Conservation (phyloP, 108 stramenopile genomes). For the Nitzschia putrida region DNA sequence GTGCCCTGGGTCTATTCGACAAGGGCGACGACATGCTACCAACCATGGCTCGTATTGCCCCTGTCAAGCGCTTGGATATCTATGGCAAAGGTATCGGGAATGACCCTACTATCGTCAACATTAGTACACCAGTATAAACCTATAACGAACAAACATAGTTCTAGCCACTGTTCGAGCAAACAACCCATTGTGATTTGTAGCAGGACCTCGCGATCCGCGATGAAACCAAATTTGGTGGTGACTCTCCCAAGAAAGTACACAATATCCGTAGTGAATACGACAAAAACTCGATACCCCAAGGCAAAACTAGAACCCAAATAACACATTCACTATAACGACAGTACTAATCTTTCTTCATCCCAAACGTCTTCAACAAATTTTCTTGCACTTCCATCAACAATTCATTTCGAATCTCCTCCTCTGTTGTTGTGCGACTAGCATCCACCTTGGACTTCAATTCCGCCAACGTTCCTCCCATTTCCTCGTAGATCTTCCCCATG, state of each 20-base stretch:
- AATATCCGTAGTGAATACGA: too few relatives aligned
- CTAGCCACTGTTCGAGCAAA: too few relatives aligned
- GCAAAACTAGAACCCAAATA: background rate
- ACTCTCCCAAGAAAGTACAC: too few relatives aligned
- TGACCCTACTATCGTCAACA: constrained; percentile 13
- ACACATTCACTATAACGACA: background rate
- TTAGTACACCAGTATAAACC: constrained; percentile 4
- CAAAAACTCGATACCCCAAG: too few relatives aligned
- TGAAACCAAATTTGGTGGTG: too few relatives aligned
- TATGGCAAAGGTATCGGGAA: constrained; percentile 33
- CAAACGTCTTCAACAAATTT: constrained; percentile 29
- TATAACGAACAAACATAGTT: too few relatives aligned
- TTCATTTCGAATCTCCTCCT: constrained; percentile 36
- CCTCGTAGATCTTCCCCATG: constrained; percentile 32
- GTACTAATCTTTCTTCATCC: constrained; percentile 10
- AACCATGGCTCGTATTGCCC: constrained; percentile 33
- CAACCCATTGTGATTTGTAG: too few relatives aligned
- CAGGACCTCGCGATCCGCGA: too few relatives aligned
- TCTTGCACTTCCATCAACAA: constrained; percentile 25
- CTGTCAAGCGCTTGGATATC: constrained; percentile 56
- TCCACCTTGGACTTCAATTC: constrained; percentile 21
- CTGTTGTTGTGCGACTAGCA: constrained; percentile 10
- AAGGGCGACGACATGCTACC: constrained; percentile 55
- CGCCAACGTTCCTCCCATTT: constrained; percentile 29
- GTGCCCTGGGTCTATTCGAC: constrained; percentile 81